Evolutionary conservation across 129 eudicot species (phyloP).

Genomic region (Flaveria brownii): DNA sequence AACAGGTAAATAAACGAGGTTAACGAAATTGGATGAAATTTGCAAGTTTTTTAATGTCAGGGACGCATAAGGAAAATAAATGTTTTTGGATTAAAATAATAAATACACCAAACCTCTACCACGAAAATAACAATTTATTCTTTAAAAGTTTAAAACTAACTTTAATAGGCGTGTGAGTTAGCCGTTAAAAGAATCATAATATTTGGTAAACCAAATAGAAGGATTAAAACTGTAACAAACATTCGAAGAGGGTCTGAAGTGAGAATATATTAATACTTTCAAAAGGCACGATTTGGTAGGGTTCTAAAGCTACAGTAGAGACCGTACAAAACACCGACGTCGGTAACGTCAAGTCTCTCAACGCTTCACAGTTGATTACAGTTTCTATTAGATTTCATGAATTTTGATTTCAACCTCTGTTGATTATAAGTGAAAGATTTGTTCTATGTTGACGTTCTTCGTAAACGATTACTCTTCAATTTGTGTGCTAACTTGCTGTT

Average conservation of each 20-base stretch:
- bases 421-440: not conserved
- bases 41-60: too few species aligned
- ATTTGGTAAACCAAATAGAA: not conserved
- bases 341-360: conserved; percentile 2
- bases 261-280: not conserved
- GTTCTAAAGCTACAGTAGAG: too few species aligned
- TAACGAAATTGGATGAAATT: too few species aligned
- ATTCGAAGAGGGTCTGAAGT: not conserved
- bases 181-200: too few species aligned
- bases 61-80: too few species aligned
- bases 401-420: not conserved
- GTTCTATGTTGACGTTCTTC: not conserved
- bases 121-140: too few species aligned
- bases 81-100: too few species aligned
- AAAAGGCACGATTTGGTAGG: not conserved
- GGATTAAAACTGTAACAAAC: conserved; percentile 6
- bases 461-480: not conserved
- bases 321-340: too few species aligned
- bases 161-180: too few species aligned
- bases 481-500: not conserved
- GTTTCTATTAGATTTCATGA: not conserved
- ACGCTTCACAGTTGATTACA: not conserved
- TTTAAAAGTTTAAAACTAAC: too few species aligned
- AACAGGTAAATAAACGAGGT: too few species aligned
- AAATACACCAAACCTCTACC: too few species aligned